phyloP scores from a whole-genome alignment of 352 stramenopile species.

The Aphanomyces astaci region DNA sequence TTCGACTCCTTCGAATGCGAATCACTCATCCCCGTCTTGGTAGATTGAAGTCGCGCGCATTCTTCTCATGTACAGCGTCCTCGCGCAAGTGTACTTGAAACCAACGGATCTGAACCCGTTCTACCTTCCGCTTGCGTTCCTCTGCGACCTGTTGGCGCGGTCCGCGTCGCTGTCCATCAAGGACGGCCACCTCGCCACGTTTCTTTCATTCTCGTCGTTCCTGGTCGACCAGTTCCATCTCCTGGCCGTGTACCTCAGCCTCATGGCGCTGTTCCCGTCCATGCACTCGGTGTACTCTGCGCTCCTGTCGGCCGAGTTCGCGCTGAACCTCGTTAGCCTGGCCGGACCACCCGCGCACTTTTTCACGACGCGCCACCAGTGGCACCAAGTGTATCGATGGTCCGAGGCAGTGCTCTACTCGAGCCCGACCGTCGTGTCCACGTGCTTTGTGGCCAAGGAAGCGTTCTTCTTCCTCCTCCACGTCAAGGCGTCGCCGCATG shows the following conservation, averaged over 20 bases:
- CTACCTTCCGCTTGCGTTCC: slow-evolving; percentile 20
- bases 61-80: slow-evolving; percentile 2
- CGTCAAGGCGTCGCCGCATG: slow-evolving; percentile 25
- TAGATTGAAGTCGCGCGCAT: slow-evolving; percentile 19
- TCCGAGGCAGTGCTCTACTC: slow-evolving; percentile 48
- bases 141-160: slow-evolving; percentile 50
- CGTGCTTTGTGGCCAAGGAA: slow-evolving; percentile 50
- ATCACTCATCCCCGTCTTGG: background rate
- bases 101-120: background rate
- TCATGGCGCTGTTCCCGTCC: slow-evolving; percentile 46
- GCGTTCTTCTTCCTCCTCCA: slow-evolving; percentile 54
- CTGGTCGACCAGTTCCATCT: slow-evolving; percentile 57
- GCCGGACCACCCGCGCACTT: slow-evolving; percentile 46
- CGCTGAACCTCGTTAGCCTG: slow-evolving; percentile 44
- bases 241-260: slow-evolving; percentile 47
- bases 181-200: slow-evolving; percentile 58
- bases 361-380: slow-evolving; percentile 46
- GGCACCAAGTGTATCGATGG: slow-evolving; percentile 57
- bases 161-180: slow-evolving; percentile 61
- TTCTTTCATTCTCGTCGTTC: slow-evolving; percentile 59
- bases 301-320: slow-evolving; percentile 50
- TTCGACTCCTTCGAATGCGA: too few relatives aligned
- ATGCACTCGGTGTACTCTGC: slow-evolving; percentile 34
- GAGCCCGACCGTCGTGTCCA: slow-evolving; percentile 34
- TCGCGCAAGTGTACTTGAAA: slow-evolving; percentile 10